Percentiles rank a stretch among this genome's conserved stretches.
phyloP scores from a whole-genome alignment of 495 filamentous ascomycete genomes.

The Apodospora peruviana region DNA sequence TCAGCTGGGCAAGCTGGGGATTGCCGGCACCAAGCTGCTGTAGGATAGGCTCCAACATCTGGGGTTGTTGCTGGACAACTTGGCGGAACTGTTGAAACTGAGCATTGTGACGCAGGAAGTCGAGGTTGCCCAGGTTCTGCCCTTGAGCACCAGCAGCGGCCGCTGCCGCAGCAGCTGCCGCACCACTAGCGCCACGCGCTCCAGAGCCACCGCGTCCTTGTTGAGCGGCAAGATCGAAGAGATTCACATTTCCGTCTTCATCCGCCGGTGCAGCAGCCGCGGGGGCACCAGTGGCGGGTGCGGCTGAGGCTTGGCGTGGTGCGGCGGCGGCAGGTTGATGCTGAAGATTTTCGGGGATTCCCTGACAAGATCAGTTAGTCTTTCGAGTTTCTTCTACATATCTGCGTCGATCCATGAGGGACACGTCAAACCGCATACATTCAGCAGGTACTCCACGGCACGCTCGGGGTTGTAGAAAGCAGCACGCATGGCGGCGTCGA shows the following conservation, averaged over 20 bases:
- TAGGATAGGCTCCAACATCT: slow-evolving; percentile 96
- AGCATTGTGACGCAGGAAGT: slow-evolving; percentile 91
- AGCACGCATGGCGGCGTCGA: slow-evolving; percentile 89
- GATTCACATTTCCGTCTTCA: slow-evolving; percentile 72
- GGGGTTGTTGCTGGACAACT: slow-evolving; percentile 92
- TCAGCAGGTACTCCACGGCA: slow-evolving; percentile 92
- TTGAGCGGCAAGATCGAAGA: slow-evolving; percentile 86
- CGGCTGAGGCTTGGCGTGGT: slow-evolving; percentile 29
- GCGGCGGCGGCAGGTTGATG: slow-evolving; percentile 39
- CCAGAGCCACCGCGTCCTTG: slow-evolving; percentile 49
- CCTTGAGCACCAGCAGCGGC: slow-evolving; percentile 48
- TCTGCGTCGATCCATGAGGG: background rate
- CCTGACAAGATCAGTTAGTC: slow-evolving; percentile 42
- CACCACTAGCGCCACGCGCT: slow-evolving; percentile 35
- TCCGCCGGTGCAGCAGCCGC: slow-evolving; percentile 35
- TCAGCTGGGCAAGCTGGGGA: slow-evolving; percentile 86
- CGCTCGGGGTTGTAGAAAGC: slow-evolving; percentile 96
- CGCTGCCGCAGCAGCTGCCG: slow-evolving; percentile 42
- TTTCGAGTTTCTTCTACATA: background rate
- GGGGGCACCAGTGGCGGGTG: slow-evolving; percentile 28
- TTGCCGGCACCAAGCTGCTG: slow-evolving; percentile 96
- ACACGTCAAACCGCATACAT: too few species aligned
- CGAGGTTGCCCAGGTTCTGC: slow-evolving; percentile 68
- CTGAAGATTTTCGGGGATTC: slow-evolving; percentile 81
- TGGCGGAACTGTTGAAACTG: slow-evolving; percentile 97